These are phyloP conservation scores for Boletus rex-veris DNA, from an alignment of 768 basidiomycete genomes.

Conservation along the genomic window DNA sequence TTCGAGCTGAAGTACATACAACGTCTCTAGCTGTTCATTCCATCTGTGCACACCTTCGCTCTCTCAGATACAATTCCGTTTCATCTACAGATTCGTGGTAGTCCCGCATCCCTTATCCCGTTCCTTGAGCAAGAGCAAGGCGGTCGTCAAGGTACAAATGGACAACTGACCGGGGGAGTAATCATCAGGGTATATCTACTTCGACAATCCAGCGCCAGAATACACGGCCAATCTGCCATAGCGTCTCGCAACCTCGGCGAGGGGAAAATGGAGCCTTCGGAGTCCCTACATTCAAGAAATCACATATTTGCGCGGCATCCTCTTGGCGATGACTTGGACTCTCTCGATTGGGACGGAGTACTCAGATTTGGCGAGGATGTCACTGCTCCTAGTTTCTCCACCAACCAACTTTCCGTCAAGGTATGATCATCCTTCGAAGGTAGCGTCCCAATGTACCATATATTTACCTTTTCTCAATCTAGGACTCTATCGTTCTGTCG, in stretches of 20 bases:
- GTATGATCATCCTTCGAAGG: slow-evolving; percentile 28
- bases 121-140: slow-evolving; percentile 35
- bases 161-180: slow-evolving; percentile 9
- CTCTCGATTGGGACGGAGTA: slow-evolving; percentile 63
- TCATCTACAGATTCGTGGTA: slow-evolving; percentile 58
- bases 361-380: slow-evolving; percentile 38
- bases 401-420: slow-evolving; percentile 47
- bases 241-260: slow-evolving; percentile 40
- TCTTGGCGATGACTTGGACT: slow-evolving; percentile 31
- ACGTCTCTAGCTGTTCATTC: slow-evolving; percentile 52
- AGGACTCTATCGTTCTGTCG: slow-evolving; percentile 59
- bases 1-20: background rate
- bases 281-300: slow-evolving; percentile 29
- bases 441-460: background rate
- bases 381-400: slow-evolving; percentile 44
- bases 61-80: slow-evolving; percentile 58
- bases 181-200: slow-evolving; percentile 49
- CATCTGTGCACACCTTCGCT: slow-evolving; percentile 51
- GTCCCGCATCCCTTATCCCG: slow-evolving; percentile 41
- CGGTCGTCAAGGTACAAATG: background rate
- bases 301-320: slow-evolving; percentile 2
- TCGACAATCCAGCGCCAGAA: slow-evolving; percentile 44
- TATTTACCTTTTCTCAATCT: background rate
- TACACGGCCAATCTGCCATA: slow-evolving; percentile 19
- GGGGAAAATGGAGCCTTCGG: slow-evolving; percentile 45